Percentiles rank a stretch among this genome's conserved stretches.
Evolutionary conservation across 192 early-diverging fungal genomes (phyloP).

Genomic region (Gonapodya sp.): DNA sequence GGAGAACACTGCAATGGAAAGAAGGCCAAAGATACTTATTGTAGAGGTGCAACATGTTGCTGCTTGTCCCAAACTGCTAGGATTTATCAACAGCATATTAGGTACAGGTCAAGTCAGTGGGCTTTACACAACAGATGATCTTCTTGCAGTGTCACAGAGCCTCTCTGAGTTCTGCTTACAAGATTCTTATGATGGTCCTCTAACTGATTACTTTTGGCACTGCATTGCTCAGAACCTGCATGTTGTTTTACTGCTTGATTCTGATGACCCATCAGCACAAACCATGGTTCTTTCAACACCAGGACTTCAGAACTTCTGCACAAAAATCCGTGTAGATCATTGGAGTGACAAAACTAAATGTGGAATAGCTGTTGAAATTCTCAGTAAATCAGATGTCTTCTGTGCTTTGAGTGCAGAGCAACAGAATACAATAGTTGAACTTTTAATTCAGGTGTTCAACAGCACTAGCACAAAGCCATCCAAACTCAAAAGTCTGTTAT

Average conservation of each 20-base stretch:
- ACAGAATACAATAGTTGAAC: neutral
- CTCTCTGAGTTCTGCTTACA: slow-evolving; percentile 39
- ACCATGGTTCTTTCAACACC: slow-evolving; percentile 43
- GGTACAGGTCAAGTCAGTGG: slow-evolving; percentile 44
- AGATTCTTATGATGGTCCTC: slow-evolving; percentile 35
- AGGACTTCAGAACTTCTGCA: slow-evolving; percentile 39
- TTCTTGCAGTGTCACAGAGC: slow-evolving; percentile 26
- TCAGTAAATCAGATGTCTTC: slow-evolving; percentile 6
- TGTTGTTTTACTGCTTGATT: slow-evolving; percentile 39
- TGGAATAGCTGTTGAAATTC: slow-evolving; percentile 18
- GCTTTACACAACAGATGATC: slow-evolving; percentile 42
- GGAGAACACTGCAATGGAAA: slow-evolving; percentile 28
- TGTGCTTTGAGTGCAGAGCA: slow-evolving; percentile 17
- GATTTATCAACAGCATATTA: slow-evolving; percentile 41
- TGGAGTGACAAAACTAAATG: slow-evolving; percentile 38
- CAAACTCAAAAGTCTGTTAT: slow-evolving; percentile 29
- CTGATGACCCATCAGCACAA: slow-evolving; percentile 24
- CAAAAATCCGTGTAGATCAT: slow-evolving; percentile 37
- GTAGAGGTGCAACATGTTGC: slow-evolving; percentile 45
- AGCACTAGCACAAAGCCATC: slow-evolving; percentile 25
- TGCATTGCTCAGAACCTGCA: slow-evolving; percentile 39
- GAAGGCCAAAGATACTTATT: slow-evolving; percentile 32
- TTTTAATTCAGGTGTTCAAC: neutral
- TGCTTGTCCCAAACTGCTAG: slow-evolving; percentile 27
- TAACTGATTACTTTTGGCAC: slow-evolving; percentile 43